Conservation (phyloP, 108 stramenopile species). For the Conticribra weissflogii region DNA sequence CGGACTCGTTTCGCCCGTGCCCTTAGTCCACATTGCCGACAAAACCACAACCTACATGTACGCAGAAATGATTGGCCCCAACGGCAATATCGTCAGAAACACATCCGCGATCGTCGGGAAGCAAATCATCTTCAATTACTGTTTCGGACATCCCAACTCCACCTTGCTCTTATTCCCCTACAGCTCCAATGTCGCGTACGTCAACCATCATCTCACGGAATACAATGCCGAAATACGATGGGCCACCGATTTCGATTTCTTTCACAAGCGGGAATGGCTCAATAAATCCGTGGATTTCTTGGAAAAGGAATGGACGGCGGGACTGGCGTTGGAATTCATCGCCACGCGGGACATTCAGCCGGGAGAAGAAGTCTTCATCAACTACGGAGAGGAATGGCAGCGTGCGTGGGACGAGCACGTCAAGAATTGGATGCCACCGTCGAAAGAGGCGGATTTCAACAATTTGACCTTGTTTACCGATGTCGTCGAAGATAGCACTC, state of each 20-base stretch:
- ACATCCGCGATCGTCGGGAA: constrained; percentile 37
- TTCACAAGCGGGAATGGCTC: constrained; percentile 67
- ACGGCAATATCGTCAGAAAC: constrained; percentile 38
- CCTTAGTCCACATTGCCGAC: constrained; percentile 69
- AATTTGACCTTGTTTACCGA: constrained; percentile 43
- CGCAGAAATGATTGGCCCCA: constrained; percentile 31
- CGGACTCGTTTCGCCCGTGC: constrained; percentile 65
- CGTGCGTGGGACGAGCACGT: constrained; percentile 56
- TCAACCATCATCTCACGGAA: constrained; percentile 71
- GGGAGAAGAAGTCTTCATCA: constrained; percentile 66
- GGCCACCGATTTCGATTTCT: constrained; percentile 57
- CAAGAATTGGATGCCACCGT: constrained; percentile 35
- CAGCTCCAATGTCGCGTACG: constrained; percentile 56
- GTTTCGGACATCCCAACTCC: constrained; percentile 78
- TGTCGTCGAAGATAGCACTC: background rate
- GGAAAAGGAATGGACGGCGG: constrained; percentile 51
- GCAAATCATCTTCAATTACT: constrained; percentile 82
- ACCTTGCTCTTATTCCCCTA: constrained; percentile 78
- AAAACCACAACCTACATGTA: constrained; percentile 51
- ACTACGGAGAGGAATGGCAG: constrained; percentile 61
- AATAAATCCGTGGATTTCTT: constrained; percentile 57
- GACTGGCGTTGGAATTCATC: constrained; percentile 55
- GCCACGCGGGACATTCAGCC: constrained; percentile 57
- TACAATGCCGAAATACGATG: constrained; percentile 74
- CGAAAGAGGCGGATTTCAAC: constrained; percentile 41